Base-by-base conservation (phyloP, 331 rosid species). In the Quercus lobata region DNA sequence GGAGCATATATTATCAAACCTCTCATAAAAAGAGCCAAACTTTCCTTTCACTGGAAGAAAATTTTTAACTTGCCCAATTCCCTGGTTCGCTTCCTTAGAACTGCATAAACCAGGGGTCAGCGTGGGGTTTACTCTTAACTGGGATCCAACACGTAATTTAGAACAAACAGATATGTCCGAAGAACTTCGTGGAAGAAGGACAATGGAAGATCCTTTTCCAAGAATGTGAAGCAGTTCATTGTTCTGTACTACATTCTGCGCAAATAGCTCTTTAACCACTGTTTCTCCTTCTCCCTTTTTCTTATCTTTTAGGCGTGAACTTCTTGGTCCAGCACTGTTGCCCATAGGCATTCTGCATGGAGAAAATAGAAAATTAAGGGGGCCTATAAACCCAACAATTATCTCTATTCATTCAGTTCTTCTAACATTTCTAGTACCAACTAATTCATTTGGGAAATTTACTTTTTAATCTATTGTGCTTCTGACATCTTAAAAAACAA, bases 281-380 rank as follows among this genome's bases (percentile, higher is more conserved):
- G 92, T 78, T 61, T 93, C 99, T 71, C 99, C 96, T 90, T 91
- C 98, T 74, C 97, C 87, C 86, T 82, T 95, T 78, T 83, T 95
- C 89, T 90, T 95, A 79, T 91, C 96, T 83, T 93, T 95, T 65
- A 95, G 93, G 57, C 97, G 87, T 76, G 97, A 95, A 84, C 99
- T 95, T 70, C 94, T 88, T 77, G 99, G 99, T 81, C 82, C 91
- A 73, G 87, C 76, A 84, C 77, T 75, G 61, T 81, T 78, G 78
- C 86, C 71, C 53, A 61, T 80, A 69, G 94, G 97, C 58, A 84
- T 78, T 86, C 97, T 94, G 87, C 75, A 79, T 37, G 32, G 76
- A 89, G 72, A 83, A 88, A 75, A 88, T 57, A 77, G 73, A 46
- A 68, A 54, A 77, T 49, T 76, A 72, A 81, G 71, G 71, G 34